Percentiles rank a stretch among this genome's conserved stretches.
Conservation (phyloP, 1,284 basidiomycete genomes). For the Ceratobasidium sp. region DNA sequence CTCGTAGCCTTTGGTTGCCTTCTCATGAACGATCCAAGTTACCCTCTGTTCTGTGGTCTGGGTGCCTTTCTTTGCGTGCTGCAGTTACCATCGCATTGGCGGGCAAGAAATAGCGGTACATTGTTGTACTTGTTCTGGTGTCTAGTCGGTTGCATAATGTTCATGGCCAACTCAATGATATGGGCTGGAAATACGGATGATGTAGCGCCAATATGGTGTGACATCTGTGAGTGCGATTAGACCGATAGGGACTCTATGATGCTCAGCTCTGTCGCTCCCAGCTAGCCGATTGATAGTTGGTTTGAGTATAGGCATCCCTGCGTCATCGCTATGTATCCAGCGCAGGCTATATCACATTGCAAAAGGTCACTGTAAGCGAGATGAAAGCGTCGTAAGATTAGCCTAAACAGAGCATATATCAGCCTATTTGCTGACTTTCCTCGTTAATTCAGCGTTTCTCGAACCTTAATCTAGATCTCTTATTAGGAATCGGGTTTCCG, state of each 20-base stretch:
- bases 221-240: constrained; percentile 69
- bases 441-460: background rate
- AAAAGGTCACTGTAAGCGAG: constrained; percentile 44
- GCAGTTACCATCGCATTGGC: constrained; percentile 67
- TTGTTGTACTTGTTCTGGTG: constrained; percentile 71
- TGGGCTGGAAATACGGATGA: constrained; percentile 69
- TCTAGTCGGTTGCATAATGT: constrained; percentile 61
- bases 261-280: constrained; percentile 43
- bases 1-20: too few species aligned
- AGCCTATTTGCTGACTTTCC: background rate
- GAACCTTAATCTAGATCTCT: constrained; percentile 53
- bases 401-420: constrained; percentile 33
- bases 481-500: constrained; percentile 57
- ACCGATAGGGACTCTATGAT: constrained; percentile 28
- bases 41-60: constrained; percentile 55
- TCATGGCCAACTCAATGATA: constrained; percentile 67
- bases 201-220: constrained; percentile 72
- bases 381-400: constrained; percentile 43
- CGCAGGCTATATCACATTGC: constrained; percentile 60
- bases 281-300: constrained; percentile 53
- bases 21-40: constrained; percentile 13
- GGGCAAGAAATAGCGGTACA: constrained; percentile 68
- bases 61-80: constrained; percentile 59
- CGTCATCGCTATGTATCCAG: constrained; percentile 58
- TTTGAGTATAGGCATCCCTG: constrained; percentile 53